A percentile compares a stretch with the other conserved stretches of the same genome.
phyloP scores from a whole-genome alignment of 306 rosid species.

The Echinosophora koreensis region DNA sequence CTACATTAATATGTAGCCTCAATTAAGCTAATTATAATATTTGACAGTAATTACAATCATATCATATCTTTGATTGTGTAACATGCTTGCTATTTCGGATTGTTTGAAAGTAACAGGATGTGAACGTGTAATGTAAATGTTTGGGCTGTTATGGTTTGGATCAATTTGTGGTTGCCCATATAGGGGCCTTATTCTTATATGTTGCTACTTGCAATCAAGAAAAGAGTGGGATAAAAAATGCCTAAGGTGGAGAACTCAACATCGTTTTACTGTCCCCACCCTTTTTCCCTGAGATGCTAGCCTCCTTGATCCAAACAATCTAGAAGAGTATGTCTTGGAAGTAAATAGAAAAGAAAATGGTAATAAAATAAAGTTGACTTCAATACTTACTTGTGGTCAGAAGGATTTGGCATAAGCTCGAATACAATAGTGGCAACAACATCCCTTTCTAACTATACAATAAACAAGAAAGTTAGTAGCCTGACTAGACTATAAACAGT shows the following conservation, averaged over 20 bases:
- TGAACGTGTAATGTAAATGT: too few relatives aligned
- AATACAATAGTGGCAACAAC: slow-evolving; percentile 90
- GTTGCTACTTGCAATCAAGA: slow-evolving; percentile 4
- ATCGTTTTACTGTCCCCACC: slow-evolving; percentile 11
- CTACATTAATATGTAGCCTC: too few relatives aligned
- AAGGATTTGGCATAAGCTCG: slow-evolving; percentile 94
- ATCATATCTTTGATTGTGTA: too few relatives aligned
- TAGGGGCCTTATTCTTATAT: neutral
- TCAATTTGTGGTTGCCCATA: too few relatives aligned
- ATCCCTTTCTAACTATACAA: slow-evolving; percentile 84
- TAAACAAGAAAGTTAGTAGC: slow-evolving; percentile 34
- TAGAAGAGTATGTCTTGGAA: slow-evolving; percentile 26
- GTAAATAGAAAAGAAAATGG: slow-evolving; percentile 2
- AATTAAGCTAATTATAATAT: too few relatives aligned
- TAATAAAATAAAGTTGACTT: slow-evolving; percentile 3
- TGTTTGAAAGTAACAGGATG: too few relatives aligned
- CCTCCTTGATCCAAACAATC: slow-evolving; percentile 4
- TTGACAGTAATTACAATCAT: too few relatives aligned
- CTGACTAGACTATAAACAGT: slow-evolving; percentile 31
- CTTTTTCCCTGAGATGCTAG: slow-evolving; percentile 3
- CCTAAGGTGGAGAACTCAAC: slow-evolving; percentile 35
- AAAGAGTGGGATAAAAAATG: slow-evolving; percentile 23
- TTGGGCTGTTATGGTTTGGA: too few relatives aligned
- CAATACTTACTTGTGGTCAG: slow-evolving; percentile 92
- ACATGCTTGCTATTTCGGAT: too few relatives aligned